Conservation (phyloP, 2,329 filamentous ascomycete genomes). For the Lachnellula cervina region DNA sequence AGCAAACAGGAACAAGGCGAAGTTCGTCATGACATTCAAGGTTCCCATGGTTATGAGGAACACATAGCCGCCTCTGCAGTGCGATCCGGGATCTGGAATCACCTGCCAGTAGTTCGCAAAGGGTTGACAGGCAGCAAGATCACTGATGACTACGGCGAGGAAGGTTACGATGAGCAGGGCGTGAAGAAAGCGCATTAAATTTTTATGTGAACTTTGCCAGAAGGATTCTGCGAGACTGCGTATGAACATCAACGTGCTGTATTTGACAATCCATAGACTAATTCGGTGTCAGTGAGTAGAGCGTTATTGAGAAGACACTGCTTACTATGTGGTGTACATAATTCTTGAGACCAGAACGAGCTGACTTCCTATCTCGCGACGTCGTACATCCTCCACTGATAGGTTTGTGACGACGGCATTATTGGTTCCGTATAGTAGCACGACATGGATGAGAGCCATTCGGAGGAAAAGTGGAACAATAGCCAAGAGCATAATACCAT, state of each 20-base stretch:
- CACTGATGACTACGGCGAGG: constrained; percentile 70
- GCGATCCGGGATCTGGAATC: constrained; percentile 73
- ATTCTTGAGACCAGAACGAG: constrained; percentile 77
- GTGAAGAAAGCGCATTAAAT: constrained; percentile 65
- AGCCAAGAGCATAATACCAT: constrained; percentile 76
- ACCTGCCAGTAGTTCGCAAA: constrained; percentile 75
- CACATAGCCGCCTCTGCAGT: constrained; percentile 77
- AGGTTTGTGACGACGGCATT: constrained; percentile 60
- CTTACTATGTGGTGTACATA: constrained; percentile 83
- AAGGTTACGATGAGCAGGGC: constrained; percentile 73
- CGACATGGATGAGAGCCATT: constrained; percentile 80
- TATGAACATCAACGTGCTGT: constrained; percentile 84
- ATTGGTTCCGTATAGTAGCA: constrained; percentile 86
- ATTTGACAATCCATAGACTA: constrained; percentile 88
- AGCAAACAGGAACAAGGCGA: constrained; percentile 80
- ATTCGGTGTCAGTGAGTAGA: constrained; percentile 4
- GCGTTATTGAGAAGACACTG: constrained; percentile 24
- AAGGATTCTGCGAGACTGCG: constrained; percentile 74
- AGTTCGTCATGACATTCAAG: constrained; percentile 81
- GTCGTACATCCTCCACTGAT: constrained; percentile 53
- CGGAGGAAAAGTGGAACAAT: constrained; percentile 75
- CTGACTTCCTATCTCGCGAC: constrained; percentile 68
- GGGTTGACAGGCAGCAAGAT: constrained; percentile 75
- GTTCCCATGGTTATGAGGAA: constrained; percentile 82
- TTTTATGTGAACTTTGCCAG: constrained; percentile 72